Percentiles rank a stretch among this genome's conserved stretches.
Conservation (phyloP, 225 moss, liverwort and hornwort species). For the Lunularia cruciata region DNA sequence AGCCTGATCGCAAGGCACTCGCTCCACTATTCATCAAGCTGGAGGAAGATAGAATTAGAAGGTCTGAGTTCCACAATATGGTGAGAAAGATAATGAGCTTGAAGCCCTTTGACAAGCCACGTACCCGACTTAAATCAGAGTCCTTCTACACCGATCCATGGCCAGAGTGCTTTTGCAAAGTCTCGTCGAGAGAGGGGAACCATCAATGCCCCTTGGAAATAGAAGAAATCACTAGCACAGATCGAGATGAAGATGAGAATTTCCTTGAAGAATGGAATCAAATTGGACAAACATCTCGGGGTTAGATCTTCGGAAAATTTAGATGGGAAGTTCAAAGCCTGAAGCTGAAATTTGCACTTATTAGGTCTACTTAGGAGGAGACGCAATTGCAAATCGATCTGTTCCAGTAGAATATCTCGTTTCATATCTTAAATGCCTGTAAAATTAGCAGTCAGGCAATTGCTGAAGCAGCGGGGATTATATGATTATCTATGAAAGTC, state of each 20-base stretch:
- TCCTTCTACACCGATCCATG: slow-evolving; percentile 87
- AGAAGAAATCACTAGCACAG: not conserved
- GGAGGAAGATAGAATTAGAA: slow-evolving; percentile 45
- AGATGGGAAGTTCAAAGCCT: no score
- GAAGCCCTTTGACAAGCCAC: slow-evolving; percentile 49
- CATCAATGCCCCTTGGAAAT: slow-evolving; percentile 47
- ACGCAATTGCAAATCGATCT: no score
- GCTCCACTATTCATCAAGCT: slow-evolving; percentile 61
- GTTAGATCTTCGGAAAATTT: no score
- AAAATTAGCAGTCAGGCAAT: no score
- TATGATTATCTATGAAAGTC: no score
- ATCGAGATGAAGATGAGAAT: slow-evolving; percentile 27
- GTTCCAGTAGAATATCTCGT: no score
- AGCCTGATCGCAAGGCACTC: slow-evolving; percentile 75
- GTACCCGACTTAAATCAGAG: slow-evolving; percentile 51
- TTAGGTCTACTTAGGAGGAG: no score
- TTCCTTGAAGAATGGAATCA: slow-evolving; percentile 23
- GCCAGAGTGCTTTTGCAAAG: slow-evolving; percentile 90
- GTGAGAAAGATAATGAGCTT: slow-evolving; percentile 49
- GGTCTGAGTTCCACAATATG: slow-evolving; percentile 48
- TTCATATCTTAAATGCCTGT: no score
- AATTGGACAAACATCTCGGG: no score
- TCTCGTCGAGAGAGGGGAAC: slow-evolving; percentile 25
- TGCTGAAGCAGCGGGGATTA: no score
- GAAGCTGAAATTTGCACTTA: no score